Evolutionary conservation across 2,329 filamentous ascomycete species (phyloP), one percentile per base, ranked within the genome.

Genomic region (Cercospora berteroae): DNA sequence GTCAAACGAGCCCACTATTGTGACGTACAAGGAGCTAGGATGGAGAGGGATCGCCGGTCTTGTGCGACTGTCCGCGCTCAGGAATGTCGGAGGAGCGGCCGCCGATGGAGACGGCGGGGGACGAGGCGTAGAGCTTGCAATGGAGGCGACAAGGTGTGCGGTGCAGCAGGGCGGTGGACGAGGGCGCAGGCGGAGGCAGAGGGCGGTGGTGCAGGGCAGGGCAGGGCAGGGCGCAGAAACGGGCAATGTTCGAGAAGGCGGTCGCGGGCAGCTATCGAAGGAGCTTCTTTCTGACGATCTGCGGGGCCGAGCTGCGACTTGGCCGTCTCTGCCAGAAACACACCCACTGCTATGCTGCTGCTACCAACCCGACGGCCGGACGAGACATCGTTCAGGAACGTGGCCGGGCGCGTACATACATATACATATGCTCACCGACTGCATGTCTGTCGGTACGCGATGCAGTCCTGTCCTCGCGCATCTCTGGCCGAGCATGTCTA

Each of bases 181-280:
- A n/a, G 52, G 5, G 25, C 16, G 52, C 25, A 57, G 52, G 29
- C 25, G 52, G 52, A 57, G 52, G 52, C 44, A 50, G 52, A 57
- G 29, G 25, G 52, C 52, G 52, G 52, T 56, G 52, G 52, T 56
- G 52, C 44, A 20, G 52, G 5, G 33, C 33, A 39, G 33, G 23
- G 52, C 44, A 20, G 52, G 5, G 33, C 33, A 39, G 33, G 23
- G 52, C 13, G 52, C 52, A 57, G 52, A 57, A 57, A 57, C 52
- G 23, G 61, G 50, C 61, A 63, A 63, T 63, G 61, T 63, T 63
- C 61, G 61, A 63, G 61, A 63, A 63, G 61, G 61, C 61, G 61
- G 48, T 63, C 36, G 39, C 58, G 36, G 18, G 16, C 58, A 44
- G 52, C 52, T 57, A 56, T 57, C 42, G 60, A 62, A 62, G 27